Evolutionary conservation across 331 rosid species (phyloP).

Genomic region (Arachis monticola): DNA sequence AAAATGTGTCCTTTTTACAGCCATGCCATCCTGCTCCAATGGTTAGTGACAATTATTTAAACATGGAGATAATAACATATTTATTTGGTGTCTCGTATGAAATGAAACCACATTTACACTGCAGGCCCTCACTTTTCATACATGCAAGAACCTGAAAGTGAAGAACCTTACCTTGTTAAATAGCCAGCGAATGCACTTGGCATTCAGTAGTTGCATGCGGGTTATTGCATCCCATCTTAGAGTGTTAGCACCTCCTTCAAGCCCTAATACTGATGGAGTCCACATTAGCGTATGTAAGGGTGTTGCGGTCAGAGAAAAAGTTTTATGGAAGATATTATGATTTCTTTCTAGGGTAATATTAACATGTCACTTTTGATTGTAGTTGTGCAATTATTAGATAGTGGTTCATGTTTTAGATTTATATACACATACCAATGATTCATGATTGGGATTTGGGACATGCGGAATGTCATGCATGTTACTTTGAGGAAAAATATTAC

Average conservation of each 20-base stretch:
- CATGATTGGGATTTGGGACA: not conserved
- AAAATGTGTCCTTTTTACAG: conserved; percentile 59
- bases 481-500: too few relatives aligned
- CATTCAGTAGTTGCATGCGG: conserved; percentile 70
- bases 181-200: conserved; percentile 89
- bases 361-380: too few relatives aligned
- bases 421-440: not conserved
- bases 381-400: not conserved
- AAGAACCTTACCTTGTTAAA: conserved; percentile 21
- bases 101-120: too few relatives aligned
- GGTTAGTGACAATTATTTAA: conserved; percentile 55
- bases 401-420: too few relatives aligned
- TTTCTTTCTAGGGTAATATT: too few relatives aligned
- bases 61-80: too few relatives aligned
- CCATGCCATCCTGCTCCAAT: conserved; percentile 90
- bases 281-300: conserved; percentile 76
- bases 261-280: conserved; percentile 96
- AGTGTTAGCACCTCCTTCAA: conserved; percentile 70
- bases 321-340: too few relatives aligned
- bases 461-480: not conserved
- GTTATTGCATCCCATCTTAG: conserved; percentile 65
- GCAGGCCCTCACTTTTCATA: too few relatives aligned
- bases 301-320: conserved; percentile 51
- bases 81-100: too few relatives aligned
- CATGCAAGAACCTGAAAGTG: too few relatives aligned